Percentiles rank a stretch among this genome's conserved stretches.
phyloP scores from a whole-genome alignment of 345 rosid species.

The Moricandia arvensis region DNA sequence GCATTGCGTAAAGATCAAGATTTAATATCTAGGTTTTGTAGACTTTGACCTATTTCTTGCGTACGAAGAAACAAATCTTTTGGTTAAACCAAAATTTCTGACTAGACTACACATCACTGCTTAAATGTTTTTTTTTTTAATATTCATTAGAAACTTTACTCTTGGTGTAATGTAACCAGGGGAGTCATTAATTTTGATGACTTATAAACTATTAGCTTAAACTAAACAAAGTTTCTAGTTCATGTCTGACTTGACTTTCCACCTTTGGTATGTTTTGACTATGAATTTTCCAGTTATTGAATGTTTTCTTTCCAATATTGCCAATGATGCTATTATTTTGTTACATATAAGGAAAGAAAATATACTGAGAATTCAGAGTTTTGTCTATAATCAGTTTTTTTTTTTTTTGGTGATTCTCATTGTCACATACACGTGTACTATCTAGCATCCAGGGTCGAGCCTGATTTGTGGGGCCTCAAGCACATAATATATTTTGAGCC shows the following conservation, averaged over 20 bases:
- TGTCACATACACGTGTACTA: not conserved
- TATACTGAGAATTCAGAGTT: not conserved
- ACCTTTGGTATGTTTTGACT: not conserved
- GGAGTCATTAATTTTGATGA: not conserved
- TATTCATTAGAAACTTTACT: not conserved
- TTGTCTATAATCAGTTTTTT: not conserved
- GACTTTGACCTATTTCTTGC: slow-evolving; percentile 18
- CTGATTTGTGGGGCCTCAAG: no score
- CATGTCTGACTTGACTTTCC: not conserved
- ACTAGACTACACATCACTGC: not conserved
- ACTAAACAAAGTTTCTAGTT: not conserved
- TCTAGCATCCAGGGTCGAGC: not conserved
- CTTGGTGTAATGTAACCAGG: not conserved
- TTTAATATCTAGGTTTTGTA: not conserved
- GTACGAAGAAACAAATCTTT: not conserved
- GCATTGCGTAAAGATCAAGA: slow-evolving; percentile 47
- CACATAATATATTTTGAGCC: no score
- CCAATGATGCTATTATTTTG: not conserved
- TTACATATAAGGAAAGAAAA: not conserved
- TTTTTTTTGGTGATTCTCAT: not conserved
- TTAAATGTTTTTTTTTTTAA: not conserved
- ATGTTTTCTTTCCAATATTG: not conserved
- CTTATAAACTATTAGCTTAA: not conserved
- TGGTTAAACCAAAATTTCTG: not conserved
- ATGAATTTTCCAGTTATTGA: not conserved